Conservation (phyloP, 495 filamentous ascomycete species). For the Astrothelium subdiscretum region DNA sequence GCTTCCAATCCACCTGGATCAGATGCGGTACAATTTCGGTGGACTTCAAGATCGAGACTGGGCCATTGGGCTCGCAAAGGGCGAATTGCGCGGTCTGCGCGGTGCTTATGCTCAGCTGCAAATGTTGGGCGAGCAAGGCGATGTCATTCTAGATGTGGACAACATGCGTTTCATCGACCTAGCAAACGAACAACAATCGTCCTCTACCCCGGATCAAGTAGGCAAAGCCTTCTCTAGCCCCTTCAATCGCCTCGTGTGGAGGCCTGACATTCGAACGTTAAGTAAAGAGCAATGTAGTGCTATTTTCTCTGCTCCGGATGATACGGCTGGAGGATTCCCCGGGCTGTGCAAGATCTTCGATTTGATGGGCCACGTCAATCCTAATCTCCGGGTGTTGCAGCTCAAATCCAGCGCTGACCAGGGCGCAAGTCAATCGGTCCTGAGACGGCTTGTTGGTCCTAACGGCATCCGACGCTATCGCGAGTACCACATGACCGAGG, state of each 20-base stretch:
- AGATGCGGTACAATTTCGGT: background rate
- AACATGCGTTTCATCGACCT: background rate
- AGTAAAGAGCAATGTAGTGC: conserved; percentile 3
- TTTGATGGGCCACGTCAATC: conserved; percentile 5
- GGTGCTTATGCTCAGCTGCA: background rate
- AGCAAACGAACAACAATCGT: no score
- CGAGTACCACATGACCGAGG: conserved; percentile 13
- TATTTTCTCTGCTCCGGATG: background rate
- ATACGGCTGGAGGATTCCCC: background rate
- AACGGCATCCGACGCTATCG: background rate
- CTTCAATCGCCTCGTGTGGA: background rate
- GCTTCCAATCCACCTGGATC: background rate
- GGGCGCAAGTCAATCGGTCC: conserved; percentile 3
- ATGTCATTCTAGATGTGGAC: background rate
- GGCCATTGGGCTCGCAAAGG: background rate
- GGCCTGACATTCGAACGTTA: background rate
- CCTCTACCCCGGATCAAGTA: background rate
- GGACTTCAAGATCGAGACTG: background rate
- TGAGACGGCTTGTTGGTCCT: background rate
- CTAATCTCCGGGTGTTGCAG: conserved; percentile 13
- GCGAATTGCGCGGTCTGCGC: background rate
- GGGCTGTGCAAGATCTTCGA: background rate
- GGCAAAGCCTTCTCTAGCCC: conserved; percentile 2
- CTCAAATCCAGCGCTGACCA: conserved; percentile 15
- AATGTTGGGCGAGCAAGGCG: background rate